Evolutionary conservation across 768 basidiomycete genomes (phyloP).

Genomic region (Macrolepiota albuminosa): DNA sequence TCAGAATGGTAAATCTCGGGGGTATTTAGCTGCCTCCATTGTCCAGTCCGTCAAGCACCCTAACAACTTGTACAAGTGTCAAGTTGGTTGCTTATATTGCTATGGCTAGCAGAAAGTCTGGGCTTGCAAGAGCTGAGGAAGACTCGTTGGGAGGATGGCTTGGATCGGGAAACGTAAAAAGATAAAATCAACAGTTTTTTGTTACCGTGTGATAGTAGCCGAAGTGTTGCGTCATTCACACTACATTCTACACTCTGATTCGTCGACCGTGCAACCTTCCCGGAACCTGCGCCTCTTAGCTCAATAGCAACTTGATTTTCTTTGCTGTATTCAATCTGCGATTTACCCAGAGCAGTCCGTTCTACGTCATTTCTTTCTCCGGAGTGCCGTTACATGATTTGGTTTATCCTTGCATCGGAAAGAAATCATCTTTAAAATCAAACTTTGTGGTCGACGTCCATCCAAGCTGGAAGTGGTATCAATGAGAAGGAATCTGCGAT

Average conservation of each 20-base stretch:
- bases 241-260: background rate
- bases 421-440: slow-evolving; percentile 58
- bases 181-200: background rate
- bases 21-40: background rate
- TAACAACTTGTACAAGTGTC: too few relatives aligned
- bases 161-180: too few relatives aligned
- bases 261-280: background rate
- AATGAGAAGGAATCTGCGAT: background rate
- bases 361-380: background rate
- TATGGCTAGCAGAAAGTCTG: too few relatives aligned
- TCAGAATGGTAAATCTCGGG: too few relatives aligned
- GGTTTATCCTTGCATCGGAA: slow-evolving; percentile 14
- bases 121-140: background rate
- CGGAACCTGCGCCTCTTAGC: background rate
- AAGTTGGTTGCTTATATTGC: background rate
- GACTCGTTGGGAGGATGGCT: too few relatives aligned
- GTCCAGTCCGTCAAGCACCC: background rate
- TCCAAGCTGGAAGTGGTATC: slow-evolving; percentile 44
- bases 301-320: too few relatives aligned
- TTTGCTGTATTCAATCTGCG: background rate
- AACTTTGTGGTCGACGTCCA: slow-evolving; percentile 43
- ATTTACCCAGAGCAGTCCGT: background rate
- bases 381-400: background rate
- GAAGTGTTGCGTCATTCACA: background rate
- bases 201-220: background rate